Percentiles rank a stretch among this genome's conserved stretches.
Evolutionary conservation across 2,329 filamentous ascomycete species (phyloP).

Genomic region (Gaeumannomyces tritici): DNA sequence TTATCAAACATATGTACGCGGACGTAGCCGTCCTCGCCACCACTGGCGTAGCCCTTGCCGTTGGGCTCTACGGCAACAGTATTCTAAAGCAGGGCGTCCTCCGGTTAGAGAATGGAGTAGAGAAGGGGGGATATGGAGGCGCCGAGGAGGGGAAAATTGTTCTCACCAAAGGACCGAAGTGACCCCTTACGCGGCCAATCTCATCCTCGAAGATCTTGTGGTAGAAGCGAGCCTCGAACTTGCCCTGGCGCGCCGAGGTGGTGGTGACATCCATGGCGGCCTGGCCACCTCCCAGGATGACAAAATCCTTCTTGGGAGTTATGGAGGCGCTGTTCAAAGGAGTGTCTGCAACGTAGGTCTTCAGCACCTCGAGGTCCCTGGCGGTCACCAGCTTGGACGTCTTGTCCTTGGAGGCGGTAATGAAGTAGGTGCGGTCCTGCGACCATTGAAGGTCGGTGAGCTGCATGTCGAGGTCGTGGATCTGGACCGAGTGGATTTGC

Average conservation of each 20-base stretch:
- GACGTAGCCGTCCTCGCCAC: conserved; percentile 97
- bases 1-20: conserved; percentile 98
- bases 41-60: conserved; percentile 86
- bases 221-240: conserved; percentile 99
- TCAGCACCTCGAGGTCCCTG: conserved; percentile 81
- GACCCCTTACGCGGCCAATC: conserved; percentile 90
- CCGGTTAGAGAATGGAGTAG: neutral
- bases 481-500: conserved; percentile 84
- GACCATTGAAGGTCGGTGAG: conserved; percentile 96
- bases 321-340: conserved; percentile 94
- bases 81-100: conserved; percentile 41
- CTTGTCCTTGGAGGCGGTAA: conserved; percentile 98
- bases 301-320: conserved; percentile 92
- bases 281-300: conserved; percentile 95
- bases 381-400: conserved; percentile 84
- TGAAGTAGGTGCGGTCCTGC: conserved; percentile 90
- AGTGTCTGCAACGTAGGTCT: conserved; percentile 86
- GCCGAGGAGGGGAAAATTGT: conserved; percentile 5
- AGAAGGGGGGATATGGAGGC: neutral
- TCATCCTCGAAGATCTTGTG: conserved; percentile 99
- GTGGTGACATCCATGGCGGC: conserved; percentile 98
- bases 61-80: conserved; percentile 89
- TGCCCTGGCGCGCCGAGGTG: conserved; percentile 87
- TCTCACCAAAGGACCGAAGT: conserved; percentile 75
- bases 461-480: conserved; percentile 76